phyloP scores from a whole-genome alignment of 2,329 filamentous ascomycete species.

The Aspergillus sp. region DNA sequence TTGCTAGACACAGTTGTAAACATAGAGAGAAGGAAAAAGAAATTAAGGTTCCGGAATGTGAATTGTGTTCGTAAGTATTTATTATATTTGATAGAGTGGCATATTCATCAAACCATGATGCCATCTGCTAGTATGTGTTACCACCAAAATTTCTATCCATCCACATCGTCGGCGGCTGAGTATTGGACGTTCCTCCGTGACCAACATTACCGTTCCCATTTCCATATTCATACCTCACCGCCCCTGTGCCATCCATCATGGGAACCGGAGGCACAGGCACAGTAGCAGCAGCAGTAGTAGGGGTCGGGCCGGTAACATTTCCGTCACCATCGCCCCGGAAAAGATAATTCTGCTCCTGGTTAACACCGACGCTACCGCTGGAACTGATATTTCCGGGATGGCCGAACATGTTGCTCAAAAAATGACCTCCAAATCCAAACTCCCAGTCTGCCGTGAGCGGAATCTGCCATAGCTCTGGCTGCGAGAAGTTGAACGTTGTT shows the following conservation, averaged over 20 bases:
- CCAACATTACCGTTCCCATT: background rate
- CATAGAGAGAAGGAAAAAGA: too few relatives aligned
- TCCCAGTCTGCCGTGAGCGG: constrained; percentile 91
- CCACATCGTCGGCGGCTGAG: background rate
- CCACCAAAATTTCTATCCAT: constrained; percentile 8
- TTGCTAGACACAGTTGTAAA: too few relatives aligned
- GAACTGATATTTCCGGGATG: background rate
- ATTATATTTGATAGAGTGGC: background rate
- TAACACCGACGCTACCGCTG: background rate
- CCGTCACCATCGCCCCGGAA: background rate
- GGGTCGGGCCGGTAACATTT: background rate
- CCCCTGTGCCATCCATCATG: background rate
- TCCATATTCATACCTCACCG: background rate
- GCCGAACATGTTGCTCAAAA: constrained; percentile 3
- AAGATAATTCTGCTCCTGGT: background rate
- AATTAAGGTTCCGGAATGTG: too few relatives aligned
- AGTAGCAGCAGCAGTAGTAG: background rate
- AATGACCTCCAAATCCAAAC: constrained; percentile 26
- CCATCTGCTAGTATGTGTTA: background rate
- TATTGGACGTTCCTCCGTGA: background rate
- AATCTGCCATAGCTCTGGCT: constrained; percentile 77
- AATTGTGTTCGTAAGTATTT: background rate
- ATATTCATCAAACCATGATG: background rate
- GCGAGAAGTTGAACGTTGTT: constrained; percentile 12
- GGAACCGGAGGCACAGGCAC: background rate